Evolutionary conservation across 2,329 filamentous ascomycete genomes (phyloP).

Genomic region (Aspergillus awamori): DNA sequence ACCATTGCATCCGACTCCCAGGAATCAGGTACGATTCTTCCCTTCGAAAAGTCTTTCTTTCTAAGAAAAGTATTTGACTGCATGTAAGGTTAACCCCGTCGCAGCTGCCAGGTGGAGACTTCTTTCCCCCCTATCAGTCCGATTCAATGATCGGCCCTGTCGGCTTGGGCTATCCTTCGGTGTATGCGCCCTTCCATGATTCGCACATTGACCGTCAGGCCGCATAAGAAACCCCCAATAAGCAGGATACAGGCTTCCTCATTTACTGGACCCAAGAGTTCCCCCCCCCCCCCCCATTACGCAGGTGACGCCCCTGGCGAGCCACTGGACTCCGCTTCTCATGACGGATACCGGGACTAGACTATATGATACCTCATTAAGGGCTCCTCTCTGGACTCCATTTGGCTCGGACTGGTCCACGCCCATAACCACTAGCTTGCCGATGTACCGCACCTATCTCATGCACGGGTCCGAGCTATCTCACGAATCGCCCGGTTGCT

Average conservation of each 20-base stretch:
- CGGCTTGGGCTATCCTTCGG: not conserved
- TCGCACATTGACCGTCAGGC: not conserved
- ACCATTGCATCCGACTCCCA: not conserved
- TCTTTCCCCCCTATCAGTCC: not conserved
- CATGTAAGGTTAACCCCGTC: not conserved
- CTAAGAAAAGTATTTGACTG: not conserved
- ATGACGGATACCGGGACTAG: not conserved
- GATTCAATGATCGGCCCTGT: not conserved
- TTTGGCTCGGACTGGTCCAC: not conserved
- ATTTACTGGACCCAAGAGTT: too few relatives aligned
- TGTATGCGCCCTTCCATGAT: not conserved
- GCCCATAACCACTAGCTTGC: not conserved
- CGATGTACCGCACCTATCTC: not conserved
- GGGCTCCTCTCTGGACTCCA: not conserved
- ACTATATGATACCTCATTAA: not conserved
- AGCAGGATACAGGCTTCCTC: not conserved
- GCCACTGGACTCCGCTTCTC: not conserved
- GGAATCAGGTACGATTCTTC: not conserved
- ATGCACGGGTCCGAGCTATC: not conserved
- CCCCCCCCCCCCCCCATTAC: too few relatives aligned
- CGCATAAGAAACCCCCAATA: not conserved
- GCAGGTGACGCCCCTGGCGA: too few relatives aligned
- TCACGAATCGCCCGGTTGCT: not conserved
- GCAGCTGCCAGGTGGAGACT: too few relatives aligned
- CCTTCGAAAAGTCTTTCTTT: too few relatives aligned